Conservation (phyloP, 768 basidiomycete genomes). For the Mycena sanguinolenta region DNA sequence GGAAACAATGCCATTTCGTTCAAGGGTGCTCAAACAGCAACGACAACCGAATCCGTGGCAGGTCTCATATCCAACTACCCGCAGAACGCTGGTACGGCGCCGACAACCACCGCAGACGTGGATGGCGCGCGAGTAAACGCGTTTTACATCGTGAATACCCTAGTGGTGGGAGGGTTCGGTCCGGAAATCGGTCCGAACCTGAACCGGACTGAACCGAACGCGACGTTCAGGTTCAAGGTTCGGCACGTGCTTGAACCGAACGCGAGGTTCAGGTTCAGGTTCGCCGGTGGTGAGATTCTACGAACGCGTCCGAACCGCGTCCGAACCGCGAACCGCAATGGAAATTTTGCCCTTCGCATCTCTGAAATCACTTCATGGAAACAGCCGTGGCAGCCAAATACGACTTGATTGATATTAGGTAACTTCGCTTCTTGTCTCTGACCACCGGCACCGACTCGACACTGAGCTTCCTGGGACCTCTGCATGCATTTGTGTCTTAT, state of each 20-base stretch:
- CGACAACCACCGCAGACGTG: conserved; percentile 51
- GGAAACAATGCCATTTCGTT: conserved; percentile 62
- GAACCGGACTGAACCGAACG: no score
- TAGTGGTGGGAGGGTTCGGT: no score
- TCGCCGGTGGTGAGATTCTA: background rate
- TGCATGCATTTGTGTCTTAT: background rate
- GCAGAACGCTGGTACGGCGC: conserved; percentile 43
- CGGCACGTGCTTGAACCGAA: no score
- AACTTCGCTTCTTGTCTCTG: conserved; percentile 6
- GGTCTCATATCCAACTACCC: conserved; percentile 50
- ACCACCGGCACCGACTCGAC: background rate
- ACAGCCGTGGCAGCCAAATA: background rate
- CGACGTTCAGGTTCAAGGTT: no score
- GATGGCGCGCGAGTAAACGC: conserved; percentile 57
- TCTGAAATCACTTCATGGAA: no score
- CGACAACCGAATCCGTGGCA: conserved; percentile 48
- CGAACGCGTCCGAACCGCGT: no score
- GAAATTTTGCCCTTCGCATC: no score
- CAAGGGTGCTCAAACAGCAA: conserved; percentile 43
- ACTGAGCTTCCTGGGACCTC: background rate
- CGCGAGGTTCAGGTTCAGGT: conserved; percentile 7
- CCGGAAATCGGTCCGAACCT: no score
- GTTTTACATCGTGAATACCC: conserved; percentile 66
- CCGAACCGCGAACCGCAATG: no score
- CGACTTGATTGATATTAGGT: conserved; percentile 19